Percentiles rank a stretch among this genome's conserved stretches.
Conservation (phyloP, 306 rosid species). For the Sicyos baderoa region DNA sequence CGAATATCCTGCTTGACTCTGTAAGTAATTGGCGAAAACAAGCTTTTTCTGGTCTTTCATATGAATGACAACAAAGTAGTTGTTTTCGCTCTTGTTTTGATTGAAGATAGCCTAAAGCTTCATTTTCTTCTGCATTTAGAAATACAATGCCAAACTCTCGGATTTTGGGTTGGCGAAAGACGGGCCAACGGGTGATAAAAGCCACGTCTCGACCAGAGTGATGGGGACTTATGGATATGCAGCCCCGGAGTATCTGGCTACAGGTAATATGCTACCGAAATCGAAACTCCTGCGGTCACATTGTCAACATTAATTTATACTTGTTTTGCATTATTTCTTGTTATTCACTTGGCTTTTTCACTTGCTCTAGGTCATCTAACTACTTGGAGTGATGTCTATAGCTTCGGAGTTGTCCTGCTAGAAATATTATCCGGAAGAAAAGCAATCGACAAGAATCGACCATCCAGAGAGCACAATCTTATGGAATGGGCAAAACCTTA, state of each 20-base stretch:
- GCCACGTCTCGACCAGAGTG: no score
- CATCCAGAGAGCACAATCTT: slow-evolving; percentile 49
- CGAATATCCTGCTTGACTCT: slow-evolving; percentile 54
- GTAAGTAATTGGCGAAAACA: slow-evolving; percentile 28
- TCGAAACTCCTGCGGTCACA: not conserved
- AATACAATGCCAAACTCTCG: slow-evolving; percentile 52
- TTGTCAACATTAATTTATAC: not conserved
- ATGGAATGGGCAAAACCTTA: slow-evolving; percentile 61
- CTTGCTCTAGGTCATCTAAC: slow-evolving; percentile 50
- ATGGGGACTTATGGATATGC: slow-evolving; percentile 60
- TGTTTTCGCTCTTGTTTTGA: not conserved
- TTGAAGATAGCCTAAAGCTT: slow-evolving; percentile 9
- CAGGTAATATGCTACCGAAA: slow-evolving; percentile 33
- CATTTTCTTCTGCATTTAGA: slow-evolving; percentile 30
- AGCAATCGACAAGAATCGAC: slow-evolving; percentile 55
- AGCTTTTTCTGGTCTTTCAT: not conserved
- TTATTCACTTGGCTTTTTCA: no score
- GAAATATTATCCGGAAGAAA: slow-evolving; percentile 56
- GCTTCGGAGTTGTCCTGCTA: slow-evolving; percentile 57
- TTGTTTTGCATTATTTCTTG: not conserved
- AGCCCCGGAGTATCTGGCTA: slow-evolving; percentile 61
- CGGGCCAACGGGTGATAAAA: slow-evolving; percentile 62
- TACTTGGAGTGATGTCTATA: slow-evolving; percentile 51
- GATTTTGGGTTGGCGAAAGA: slow-evolving; percentile 74
- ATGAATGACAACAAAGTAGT: not conserved